A percentile compares a stretch with the other conserved stretches of the same genome.
These are phyloP conservation scores for Emmonsia crescens DNA, from an alignment of 2,329 filamentous ascomycete species.

Conservation along the genomic window DNA sequence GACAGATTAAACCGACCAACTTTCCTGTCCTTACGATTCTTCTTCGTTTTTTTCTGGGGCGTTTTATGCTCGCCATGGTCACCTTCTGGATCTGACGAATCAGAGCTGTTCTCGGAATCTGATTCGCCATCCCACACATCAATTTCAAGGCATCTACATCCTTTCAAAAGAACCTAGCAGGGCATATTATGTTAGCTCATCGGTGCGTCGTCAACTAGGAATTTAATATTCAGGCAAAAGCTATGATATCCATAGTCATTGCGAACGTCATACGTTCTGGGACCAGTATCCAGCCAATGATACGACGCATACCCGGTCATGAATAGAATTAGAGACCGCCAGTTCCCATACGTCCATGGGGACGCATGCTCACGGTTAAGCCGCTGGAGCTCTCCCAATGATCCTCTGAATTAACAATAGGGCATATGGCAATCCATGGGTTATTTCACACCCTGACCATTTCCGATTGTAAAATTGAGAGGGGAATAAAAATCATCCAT, in stretches of 20 bases:
- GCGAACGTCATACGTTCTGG: not conserved
- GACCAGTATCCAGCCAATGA: not conserved
- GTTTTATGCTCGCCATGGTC: conserved; percentile 7
- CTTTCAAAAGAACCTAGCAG: conserved; percentile 56
- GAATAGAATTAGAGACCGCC: not conserved
- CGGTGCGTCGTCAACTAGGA: not conserved
- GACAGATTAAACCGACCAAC: conserved; percentile 13
- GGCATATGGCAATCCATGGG: not conserved
- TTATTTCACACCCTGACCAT: not conserved
- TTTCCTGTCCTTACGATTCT: conserved; percentile 17
- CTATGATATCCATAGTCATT: not conserved
- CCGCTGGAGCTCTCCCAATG: not conserved
- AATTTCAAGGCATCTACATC: conserved; percentile 86
- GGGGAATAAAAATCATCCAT: not conserved
- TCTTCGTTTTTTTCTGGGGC: conserved; percentile 13
- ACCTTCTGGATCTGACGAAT: conserved; percentile 13
- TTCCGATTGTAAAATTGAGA: not conserved
- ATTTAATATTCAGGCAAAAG: not conserved
- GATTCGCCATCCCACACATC: conserved; percentile 79
- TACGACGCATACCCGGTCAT: not conserved
- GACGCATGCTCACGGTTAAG: not conserved
- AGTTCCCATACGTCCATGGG: not conserved
- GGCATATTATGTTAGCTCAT: not conserved
- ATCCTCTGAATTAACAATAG: not conserved
- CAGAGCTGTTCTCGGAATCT: conserved; percentile 29